These are phyloP conservation scores for Vigna reflexopilosa DNA, from an alignment of 306 rosid genomes.

Conservation along the genomic window DNA sequence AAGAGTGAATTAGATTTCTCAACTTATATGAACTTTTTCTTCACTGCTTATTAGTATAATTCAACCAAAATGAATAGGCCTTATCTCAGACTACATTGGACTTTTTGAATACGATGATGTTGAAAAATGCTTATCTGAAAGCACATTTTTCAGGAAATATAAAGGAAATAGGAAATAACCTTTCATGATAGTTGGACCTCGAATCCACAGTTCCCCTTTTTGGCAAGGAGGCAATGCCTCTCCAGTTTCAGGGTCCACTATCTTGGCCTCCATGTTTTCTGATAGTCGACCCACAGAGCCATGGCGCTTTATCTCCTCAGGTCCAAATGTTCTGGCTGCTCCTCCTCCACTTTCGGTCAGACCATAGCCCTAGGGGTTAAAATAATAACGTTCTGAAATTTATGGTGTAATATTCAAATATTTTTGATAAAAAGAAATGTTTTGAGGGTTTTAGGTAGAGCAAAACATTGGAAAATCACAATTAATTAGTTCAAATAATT, in stretches of 20 bases:
- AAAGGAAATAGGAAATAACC: constrained; percentile 44
- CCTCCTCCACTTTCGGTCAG: constrained; percentile 77
- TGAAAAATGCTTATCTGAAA: not conserved
- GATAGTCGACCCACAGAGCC: constrained; percentile 79
- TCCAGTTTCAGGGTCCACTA: constrained; percentile 76
- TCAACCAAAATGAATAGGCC: constrained; percentile 1
- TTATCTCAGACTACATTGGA: not conserved
- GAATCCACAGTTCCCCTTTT: constrained; percentile 84
- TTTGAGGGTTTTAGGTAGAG: too few relatives aligned
- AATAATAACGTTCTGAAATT: not conserved
- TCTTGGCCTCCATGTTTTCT: constrained; percentile 83
- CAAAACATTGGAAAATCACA: too few relatives aligned
- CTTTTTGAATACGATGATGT: not conserved
- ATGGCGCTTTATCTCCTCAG: constrained; percentile 64
- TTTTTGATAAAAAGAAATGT: too few relatives aligned
- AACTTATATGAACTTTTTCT: not conserved
- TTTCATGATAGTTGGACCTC: constrained; percentile 88
- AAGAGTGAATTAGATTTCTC: not conserved
- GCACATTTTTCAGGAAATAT: not conserved
- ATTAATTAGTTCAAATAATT: too few relatives aligned
- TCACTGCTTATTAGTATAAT: not conserved
- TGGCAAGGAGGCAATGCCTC: constrained; percentile 71
- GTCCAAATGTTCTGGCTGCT: constrained; percentile 60
- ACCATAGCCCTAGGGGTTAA: constrained; percentile 79
- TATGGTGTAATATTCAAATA: too few relatives aligned